Conservation (phyloP, 306 rosid genomes). For the Vigna angularis region DNA sequence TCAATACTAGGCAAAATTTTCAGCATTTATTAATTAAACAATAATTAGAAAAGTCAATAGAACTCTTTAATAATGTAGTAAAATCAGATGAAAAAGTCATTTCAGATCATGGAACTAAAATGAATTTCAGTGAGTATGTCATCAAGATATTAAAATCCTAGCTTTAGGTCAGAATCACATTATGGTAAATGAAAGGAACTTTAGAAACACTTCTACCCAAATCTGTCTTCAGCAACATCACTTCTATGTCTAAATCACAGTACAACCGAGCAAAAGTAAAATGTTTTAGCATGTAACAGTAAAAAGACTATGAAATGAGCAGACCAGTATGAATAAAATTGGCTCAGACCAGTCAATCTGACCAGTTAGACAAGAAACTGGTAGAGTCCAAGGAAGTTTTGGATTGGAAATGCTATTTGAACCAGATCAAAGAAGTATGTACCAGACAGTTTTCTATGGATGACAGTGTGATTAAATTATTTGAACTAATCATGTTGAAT, state of each 20-base stretch:
- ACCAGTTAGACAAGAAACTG: too few relatives aligned
- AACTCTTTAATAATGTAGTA: background rate
- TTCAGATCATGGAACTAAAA: constrained; percentile 2
- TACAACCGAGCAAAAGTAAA: constrained; percentile 3
- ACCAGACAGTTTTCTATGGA: too few relatives aligned
- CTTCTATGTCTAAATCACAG: constrained; percentile 4
- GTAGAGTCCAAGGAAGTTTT: too few relatives aligned
- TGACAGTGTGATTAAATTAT: too few relatives aligned
- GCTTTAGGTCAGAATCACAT: background rate
- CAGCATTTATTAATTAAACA: constrained; percentile 28
- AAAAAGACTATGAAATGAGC: background rate
- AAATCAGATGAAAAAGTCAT: background rate
- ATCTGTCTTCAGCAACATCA: constrained; percentile 13
- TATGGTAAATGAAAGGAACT: background rate
- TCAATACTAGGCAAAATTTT: background rate
- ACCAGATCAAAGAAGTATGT: too few relatives aligned
- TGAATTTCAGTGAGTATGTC: constrained; percentile 15
- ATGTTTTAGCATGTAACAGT: background rate
- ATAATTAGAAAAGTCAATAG: constrained; percentile 1
- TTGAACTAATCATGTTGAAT: too few relatives aligned
- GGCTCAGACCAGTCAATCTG: too few relatives aligned
- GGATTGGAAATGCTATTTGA: too few relatives aligned
- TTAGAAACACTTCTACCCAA: constrained; percentile 24
- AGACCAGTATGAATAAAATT: too few relatives aligned
- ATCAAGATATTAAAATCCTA: constrained; percentile 12